Evolutionary conservation across 495 filamentous ascomycete species (phyloP), one percentile per base, ranked within the genome.

Genomic region (Penicillium robsamsonii): DNA sequence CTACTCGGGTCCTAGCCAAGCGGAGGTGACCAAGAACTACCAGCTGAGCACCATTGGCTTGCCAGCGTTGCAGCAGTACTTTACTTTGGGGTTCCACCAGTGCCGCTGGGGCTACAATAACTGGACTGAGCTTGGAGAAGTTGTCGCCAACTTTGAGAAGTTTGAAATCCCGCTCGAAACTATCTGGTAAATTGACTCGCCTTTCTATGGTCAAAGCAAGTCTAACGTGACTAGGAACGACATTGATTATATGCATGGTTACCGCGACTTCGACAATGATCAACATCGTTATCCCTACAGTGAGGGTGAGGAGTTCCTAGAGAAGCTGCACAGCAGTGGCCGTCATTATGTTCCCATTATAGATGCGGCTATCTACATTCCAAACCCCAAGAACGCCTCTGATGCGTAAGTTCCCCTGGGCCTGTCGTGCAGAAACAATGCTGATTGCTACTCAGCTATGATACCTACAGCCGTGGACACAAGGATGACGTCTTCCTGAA

Each of bases 291-390:
- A 76, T 54, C 65, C 71, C 2, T 78, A 80, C 46, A 64, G 59
- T 15, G 79, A 77, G 50, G 82, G 77, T 15, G 75, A 84, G 46
- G 70, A 71, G 1, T 91, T 95, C 65, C 64, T 96, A 12, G 69
- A 73, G 1, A 70, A 75, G 15, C 71, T 96, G 2, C 89, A 92
- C 66, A 71, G 72, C 4, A 80, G 81, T 59, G 79, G 83, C 9
- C 87, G 88, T 61, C 87, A 92, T 61, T 95, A 84, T 53, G 79
- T 96, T 8, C 90, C 89, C 0, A 94, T 96, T 45, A 80, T 96
- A n/a, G 91, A 95, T 64, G 80, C 87, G 3, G 90, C 88, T 5
- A 83, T 94, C 29, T 93, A 92, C 59, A 82, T 85, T 24, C 88
- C 90, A 0, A 87, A 91, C 50, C 88, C 88, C 3, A 71, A 81